phyloP scores from a whole-genome alignment of 1,284 basidiomycete genomes.

The Cryptococcus floricola region DNA sequence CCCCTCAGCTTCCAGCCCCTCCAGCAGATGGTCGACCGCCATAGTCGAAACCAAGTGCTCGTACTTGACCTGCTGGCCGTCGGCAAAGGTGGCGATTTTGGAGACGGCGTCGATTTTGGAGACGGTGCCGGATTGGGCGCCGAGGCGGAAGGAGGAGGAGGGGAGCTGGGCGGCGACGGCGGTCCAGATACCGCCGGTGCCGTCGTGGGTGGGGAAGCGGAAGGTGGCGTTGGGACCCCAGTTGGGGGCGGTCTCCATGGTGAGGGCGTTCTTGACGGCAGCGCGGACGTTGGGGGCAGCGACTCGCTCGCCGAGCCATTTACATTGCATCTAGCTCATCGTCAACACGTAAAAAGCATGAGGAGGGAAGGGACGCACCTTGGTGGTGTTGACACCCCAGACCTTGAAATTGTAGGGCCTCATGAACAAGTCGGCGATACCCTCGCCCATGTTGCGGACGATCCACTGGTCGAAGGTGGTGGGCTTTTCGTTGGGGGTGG shows the following conservation, averaged over 20 bases:
- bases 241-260: constrained; percentile 54
- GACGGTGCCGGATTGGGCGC: constrained; percentile 39
- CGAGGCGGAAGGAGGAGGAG: constrained; percentile 47
- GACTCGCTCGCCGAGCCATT: constrained; percentile 57
- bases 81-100: constrained; percentile 49
- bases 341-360: not conserved
- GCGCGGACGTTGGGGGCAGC: constrained; percentile 54
- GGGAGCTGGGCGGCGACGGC: constrained; percentile 53
- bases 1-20: constrained; percentile 26
- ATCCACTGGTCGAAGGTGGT: constrained; percentile 51
- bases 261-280: constrained; percentile 53
- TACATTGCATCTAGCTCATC: constrained; percentile 54
- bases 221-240: constrained; percentile 58
- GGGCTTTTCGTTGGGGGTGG: constrained; percentile 27
- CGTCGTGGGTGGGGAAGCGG: constrained; percentile 54
- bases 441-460: constrained; percentile 53
- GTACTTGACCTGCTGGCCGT: constrained; percentile 52
- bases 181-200: constrained; percentile 57
- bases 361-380: constrained; percentile 27
- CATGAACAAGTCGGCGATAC: constrained; percentile 56
- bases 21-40: constrained; percentile 51
- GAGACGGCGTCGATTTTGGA: constrained; percentile 47
- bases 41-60: constrained; percentile 53
- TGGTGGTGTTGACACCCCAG: constrained; percentile 54
- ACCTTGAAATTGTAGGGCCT: constrained; percentile 57